Conservation (phyloP, 805 yeast genomes). For the Pichia kluyveri region DNA sequence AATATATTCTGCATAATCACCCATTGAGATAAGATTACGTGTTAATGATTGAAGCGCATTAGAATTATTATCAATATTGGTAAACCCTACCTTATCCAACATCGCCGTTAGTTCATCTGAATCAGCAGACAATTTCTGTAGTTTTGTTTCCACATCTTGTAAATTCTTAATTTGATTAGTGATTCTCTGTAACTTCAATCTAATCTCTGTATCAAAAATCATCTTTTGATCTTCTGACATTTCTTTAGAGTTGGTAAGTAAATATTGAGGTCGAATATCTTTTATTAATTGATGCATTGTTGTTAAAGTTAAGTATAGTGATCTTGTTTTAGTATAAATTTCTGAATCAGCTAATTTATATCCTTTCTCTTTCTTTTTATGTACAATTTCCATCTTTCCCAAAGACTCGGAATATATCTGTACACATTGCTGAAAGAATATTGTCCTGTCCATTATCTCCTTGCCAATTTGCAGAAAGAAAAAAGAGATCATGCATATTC, state of each 20-base stretch:
- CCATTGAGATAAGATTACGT: slow-evolving; percentile 23
- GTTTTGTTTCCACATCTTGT: slow-evolving; percentile 6
- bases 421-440: slow-evolving; percentile 4
- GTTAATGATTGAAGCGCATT: slow-evolving; percentile 34
- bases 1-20: slow-evolving; percentile 29
- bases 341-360: not conserved
- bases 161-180: slow-evolving; percentile 19
- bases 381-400: not conserved
- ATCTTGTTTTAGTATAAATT: not conserved
- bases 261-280: slow-evolving; percentile 28
- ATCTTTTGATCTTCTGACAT: slow-evolving; percentile 21
- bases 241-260: slow-evolving; percentile 21
- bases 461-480: too few species aligned
- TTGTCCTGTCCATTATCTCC: not conserved
- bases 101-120: not conserved
- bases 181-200: slow-evolving; percentile 16
- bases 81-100: slow-evolving; percentile 1
- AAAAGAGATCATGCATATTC: too few species aligned
- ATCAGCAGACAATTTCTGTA: not conserved
- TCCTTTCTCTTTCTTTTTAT: not conserved
- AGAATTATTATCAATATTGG: slow-evolving; percentile 7
- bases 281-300: slow-evolving; percentile 9
- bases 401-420: not conserved
- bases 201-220: slow-evolving; percentile 20
- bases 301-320: slow-evolving; percentile 1